phyloP scores from a whole-genome alignment of 2,329 filamentous ascomycete species.

The Daldinia eschscholtzii region DNA sequence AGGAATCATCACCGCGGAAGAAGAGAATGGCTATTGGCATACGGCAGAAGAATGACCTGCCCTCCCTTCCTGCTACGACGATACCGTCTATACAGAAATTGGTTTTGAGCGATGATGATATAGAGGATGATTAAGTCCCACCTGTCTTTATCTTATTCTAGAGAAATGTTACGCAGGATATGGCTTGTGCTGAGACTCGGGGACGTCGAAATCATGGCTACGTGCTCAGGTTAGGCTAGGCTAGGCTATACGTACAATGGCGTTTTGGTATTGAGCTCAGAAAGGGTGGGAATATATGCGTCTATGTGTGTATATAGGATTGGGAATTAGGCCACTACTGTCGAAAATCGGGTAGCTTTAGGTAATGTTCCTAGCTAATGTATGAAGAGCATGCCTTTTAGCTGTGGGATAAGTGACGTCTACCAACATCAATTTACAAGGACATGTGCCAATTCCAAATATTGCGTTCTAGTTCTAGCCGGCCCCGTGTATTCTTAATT shows the following conservation, averaged over 20 bases:
- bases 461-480: background rate
- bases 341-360: background rate
- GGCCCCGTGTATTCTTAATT: too few relatives aligned
- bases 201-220: constrained; percentile 26
- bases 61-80: constrained; percentile 47
- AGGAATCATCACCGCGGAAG: constrained; percentile 66
- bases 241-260: background rate
- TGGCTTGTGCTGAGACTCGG: constrained; percentile 2
- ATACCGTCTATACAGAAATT: constrained; percentile 72
- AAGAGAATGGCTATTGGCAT: constrained; percentile 55
- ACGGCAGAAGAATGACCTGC: constrained; percentile 50
- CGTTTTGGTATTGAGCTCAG: constrained; percentile 19
- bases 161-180: constrained; percentile 13
- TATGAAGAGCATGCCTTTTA: background rate
- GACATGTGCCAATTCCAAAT: background rate
- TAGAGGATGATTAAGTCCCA: constrained; percentile 71
- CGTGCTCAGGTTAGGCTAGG: constrained; percentile 15
- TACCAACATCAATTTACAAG: background rate
- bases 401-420: background rate
- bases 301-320: background rate
- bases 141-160: background rate
- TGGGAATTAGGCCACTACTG: too few relatives aligned
- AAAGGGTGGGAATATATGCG: constrained; percentile 9
- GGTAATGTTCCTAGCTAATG: background rate
- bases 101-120: constrained; percentile 85